A percentile compares a stretch with the other conserved stretches of the same genome.
phyloP scores from a whole-genome alignment of 257 asterid species.

The Agastache rugosa region DNA sequence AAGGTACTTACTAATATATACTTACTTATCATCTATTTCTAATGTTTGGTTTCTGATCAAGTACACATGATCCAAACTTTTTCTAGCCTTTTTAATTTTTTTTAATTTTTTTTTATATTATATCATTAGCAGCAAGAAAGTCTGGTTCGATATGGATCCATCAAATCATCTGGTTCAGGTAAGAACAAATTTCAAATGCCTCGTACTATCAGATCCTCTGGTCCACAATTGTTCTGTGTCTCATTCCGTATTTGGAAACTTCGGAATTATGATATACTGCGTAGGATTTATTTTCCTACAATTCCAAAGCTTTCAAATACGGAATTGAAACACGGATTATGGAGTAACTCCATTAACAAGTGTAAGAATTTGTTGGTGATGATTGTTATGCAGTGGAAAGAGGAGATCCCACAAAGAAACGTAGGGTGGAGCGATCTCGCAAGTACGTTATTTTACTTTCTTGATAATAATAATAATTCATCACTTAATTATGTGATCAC shows the following conservation, averaged over 20 bases:
- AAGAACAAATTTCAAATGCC: slow-evolving; percentile 21
- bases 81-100: background rate
- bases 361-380: slow-evolving; percentile 17
- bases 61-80: slow-evolving; percentile 4
- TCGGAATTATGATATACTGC: too few relatives aligned
- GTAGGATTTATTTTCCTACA: background rate
- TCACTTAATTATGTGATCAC: slow-evolving; percentile 1
- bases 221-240: background rate
- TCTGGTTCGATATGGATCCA: slow-evolving; percentile 71
- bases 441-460: slow-evolving; percentile 60
- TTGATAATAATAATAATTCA: background rate
- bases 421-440: slow-evolving; percentile 86
- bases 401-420: slow-evolving; percentile 88
- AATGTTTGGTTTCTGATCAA: background rate
- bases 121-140: slow-evolving; percentile 56
- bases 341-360: background rate
- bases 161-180: slow-evolving; percentile 78
- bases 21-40: background rate
- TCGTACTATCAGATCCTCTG: too few relatives aligned
- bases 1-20: slow-evolving; percentile 51
- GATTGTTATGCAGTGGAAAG: slow-evolving; percentile 65
- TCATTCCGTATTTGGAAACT: background rate
- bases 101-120: slow-evolving; percentile 8
- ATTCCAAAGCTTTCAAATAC: background rate
- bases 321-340: background rate